These are phyloP conservation scores for Suillus discolor DNA, from an alignment of 768 basidiomycete genomes.

Conservation along the genomic window DNA sequence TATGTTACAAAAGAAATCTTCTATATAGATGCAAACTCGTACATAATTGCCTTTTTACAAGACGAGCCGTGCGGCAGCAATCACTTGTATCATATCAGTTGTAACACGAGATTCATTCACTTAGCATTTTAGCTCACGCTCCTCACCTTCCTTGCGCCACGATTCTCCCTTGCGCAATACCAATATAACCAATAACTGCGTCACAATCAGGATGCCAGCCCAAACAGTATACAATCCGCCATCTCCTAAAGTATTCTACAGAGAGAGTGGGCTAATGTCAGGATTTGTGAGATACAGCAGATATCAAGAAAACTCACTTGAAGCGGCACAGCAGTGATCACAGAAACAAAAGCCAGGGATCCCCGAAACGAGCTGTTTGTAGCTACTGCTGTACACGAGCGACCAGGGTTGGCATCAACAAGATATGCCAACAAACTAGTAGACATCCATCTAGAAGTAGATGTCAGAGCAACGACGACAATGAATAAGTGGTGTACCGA, in stretches of 20 bases:
- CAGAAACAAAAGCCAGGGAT: constrained; percentile 64
- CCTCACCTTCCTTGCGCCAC: constrained; percentile 59
- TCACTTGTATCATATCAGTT: neutral
- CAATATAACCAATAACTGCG: constrained; percentile 56
- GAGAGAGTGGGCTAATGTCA: constrained; percentile 3
- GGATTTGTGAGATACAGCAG: neutral
- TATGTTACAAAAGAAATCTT: no score
- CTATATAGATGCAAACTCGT: no score
- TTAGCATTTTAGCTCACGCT: constrained; percentile 33
- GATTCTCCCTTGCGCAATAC: constrained; percentile 57
- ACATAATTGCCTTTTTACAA: no score
- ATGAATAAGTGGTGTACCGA: constrained; percentile 35
- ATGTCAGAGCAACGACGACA: constrained; percentile 5
- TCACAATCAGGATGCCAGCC: constrained; percentile 53
- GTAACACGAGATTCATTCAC: neutral
- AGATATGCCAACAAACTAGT: constrained; percentile 78
- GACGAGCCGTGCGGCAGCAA: no score
- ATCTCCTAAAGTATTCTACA: constrained; percentile 69
- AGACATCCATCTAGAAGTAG: constrained; percentile 52
- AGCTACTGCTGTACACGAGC: constrained; percentile 75
- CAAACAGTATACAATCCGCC: constrained; percentile 79
- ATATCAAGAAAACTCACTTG: constrained; percentile 37
- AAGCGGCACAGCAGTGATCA: constrained; percentile 74
- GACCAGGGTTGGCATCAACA: constrained; percentile 86
- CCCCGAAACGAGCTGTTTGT: constrained; percentile 80